Evolutionary conservation across 1,284 basidiomycete genomes (phyloP).

Genomic region (Cutaneotrichosporon sp.): DNA sequence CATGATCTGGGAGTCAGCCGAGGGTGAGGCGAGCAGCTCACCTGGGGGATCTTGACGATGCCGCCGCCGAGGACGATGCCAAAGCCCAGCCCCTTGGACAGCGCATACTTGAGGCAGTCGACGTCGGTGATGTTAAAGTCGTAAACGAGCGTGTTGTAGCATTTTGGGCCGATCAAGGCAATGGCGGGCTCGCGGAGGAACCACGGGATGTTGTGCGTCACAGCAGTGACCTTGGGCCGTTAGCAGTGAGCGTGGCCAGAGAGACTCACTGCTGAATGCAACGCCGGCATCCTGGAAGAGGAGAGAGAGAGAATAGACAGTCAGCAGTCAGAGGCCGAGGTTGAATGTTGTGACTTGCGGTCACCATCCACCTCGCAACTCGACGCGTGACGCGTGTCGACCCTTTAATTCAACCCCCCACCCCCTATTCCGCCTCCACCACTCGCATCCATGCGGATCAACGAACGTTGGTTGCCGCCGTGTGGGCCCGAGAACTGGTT

Average conservation of each 20-base stretch:
- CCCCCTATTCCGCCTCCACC: neutral
- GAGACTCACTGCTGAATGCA: slow-evolving; percentile 25
- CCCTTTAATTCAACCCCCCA: neutral
- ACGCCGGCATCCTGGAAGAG: slow-evolving; percentile 8
- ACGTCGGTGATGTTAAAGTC: slow-evolving; percentile 81
- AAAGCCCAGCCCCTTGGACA: slow-evolving; percentile 90
- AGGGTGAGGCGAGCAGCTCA: slow-evolving; percentile 60
- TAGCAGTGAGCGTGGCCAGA: neutral
- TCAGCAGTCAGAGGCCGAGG: neutral
- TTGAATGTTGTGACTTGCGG: neutral
- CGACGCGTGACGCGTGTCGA: neutral
- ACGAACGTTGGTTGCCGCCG: neutral
- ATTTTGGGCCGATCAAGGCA: slow-evolving; percentile 83
- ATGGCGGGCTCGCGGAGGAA: slow-evolving; percentile 78
- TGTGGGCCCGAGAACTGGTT: neutral
- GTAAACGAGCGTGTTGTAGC: slow-evolving; percentile 86
- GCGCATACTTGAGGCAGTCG: slow-evolving; percentile 82
- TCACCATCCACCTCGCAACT: too few relatives aligned
- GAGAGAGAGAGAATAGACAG: neutral
- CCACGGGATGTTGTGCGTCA: slow-evolving; percentile 66
- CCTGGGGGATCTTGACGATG: slow-evolving; percentile 94
- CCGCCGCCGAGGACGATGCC: slow-evolving; percentile 89
- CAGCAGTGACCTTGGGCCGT: slow-evolving; percentile 38
- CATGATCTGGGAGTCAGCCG: slow-evolving; percentile 50
- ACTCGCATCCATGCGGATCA: neutral